A percentile compares a stretch with the other conserved stretches of the same genome.
Evolutionary conservation across 169 alveolate genomes (phyloP).

Genomic region (Plasmodium vinckei): DNA sequence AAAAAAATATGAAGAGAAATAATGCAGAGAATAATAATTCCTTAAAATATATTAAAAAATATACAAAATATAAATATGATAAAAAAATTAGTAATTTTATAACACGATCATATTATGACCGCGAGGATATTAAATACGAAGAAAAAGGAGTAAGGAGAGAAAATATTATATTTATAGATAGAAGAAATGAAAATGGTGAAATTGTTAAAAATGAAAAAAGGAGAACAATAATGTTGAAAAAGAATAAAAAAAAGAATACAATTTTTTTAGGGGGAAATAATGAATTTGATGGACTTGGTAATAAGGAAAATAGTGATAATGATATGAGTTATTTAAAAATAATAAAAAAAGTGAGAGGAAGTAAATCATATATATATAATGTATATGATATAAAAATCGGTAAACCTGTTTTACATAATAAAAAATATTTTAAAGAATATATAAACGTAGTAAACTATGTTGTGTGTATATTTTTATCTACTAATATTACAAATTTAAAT

Average conservation of each 20-base stretch:
- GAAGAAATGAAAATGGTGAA: too few species aligned
- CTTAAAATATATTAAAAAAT: too few species aligned
- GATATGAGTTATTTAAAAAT: conserved; percentile 36
- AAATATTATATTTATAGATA: too few species aligned
- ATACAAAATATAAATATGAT: too few species aligned
- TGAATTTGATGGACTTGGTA: conserved; percentile 19
- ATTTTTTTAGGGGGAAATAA: conserved; percentile 8
- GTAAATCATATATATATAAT: conserved; percentile 52
- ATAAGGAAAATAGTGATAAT: conserved; percentile 24
- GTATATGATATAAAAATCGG: conserved; percentile 33
- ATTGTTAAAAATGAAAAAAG: not conserved
- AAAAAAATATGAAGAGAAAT: too few species aligned
- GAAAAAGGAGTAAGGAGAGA: too few species aligned
- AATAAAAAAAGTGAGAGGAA: conserved; percentile 35
- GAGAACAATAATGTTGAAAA: not conserved
- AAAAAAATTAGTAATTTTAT: too few species aligned
- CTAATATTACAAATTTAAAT: conserved; percentile 49
- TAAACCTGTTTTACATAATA: conserved; percentile 8
- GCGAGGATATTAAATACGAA: too few species aligned
- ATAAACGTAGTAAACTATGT: conserved; percentile 37
- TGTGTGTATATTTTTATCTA: conserved; percentile 26
- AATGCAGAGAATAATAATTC: too few species aligned
- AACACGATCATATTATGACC: too few species aligned
- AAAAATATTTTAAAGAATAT: conserved; percentile 45
- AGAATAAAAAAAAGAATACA: conserved; percentile 13